These are phyloP conservation scores for Thelephora aurantiotincta DNA, from an alignment of 768 basidiomycete genomes.

Conservation along the genomic window DNA sequence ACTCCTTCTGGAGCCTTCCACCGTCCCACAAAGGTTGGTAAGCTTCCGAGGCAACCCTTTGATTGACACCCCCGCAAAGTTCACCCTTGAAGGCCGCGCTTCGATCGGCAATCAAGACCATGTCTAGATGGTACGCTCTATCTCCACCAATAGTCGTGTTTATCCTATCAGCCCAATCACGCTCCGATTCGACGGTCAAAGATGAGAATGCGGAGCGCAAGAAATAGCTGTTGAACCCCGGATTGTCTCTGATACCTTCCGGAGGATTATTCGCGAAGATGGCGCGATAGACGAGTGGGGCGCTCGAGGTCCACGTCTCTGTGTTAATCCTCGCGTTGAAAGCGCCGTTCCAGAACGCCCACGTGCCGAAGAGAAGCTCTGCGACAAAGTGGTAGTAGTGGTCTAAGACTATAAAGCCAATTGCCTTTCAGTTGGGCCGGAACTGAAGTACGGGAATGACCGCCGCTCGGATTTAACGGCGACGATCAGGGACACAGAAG, in stretches of 20 bases:
- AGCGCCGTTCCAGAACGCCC: slow-evolving; percentile 60
- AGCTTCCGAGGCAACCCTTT: slow-evolving; percentile 62
- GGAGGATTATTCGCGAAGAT: slow-evolving; percentile 52
- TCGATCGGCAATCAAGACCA: slow-evolving; percentile 56
- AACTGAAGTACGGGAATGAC: too few relatives aligned
- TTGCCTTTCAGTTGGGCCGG: slow-evolving; percentile 1
- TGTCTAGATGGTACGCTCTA: slow-evolving; percentile 57
- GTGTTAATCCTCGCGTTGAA: slow-evolving; percentile 12
- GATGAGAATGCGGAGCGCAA: slow-evolving; percentile 63
- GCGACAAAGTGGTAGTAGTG: slow-evolving; percentile 87
- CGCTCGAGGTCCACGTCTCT: slow-evolving; percentile 14
- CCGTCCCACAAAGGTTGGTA: slow-evolving; percentile 32
- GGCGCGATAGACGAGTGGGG: slow-evolving; percentile 48
- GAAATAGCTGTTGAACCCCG: slow-evolving; percentile 68
- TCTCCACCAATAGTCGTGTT: slow-evolving; percentile 11
- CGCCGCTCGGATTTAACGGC: too few relatives aligned
- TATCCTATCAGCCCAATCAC: slow-evolving; percentile 62
- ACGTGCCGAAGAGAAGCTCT: slow-evolving; percentile 63
- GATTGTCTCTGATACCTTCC: slow-evolving; percentile 59
- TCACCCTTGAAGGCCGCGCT: slow-evolving; percentile 61
- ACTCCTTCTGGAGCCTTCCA: slow-evolving; percentile 28
- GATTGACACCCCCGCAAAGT: slow-evolving; percentile 47
- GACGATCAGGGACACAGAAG: background rate
- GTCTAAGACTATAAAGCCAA: slow-evolving; percentile 34
- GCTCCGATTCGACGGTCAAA: slow-evolving; percentile 46